Base-by-base conservation (phyloP, 805 yeast species). In the Kuraishia ogatae region DNA sequence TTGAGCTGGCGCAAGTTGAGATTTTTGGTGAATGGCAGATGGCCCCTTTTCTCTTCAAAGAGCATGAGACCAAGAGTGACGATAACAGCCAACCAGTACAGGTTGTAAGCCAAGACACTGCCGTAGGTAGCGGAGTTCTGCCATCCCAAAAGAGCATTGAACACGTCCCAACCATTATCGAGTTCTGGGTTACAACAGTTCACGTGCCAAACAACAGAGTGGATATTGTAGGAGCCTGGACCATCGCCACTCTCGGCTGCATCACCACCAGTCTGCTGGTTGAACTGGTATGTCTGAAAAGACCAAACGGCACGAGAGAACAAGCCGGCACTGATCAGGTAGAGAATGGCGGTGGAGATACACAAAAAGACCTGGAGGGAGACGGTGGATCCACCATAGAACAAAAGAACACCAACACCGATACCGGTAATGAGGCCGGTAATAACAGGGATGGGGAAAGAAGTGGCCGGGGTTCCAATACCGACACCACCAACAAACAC, bases 81-180 rank as follows among this genome's bases (percentile, higher is more conserved):
- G 58, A 87, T 85, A 55, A 90, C 68, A 48, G 72, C 70, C 54
- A 92, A 63, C 99, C 99, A 93, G 77, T 93, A 93, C 59, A 86
- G 60, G 74, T 90, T 91, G 78, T 93, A 93, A 52, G 92, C 82
- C 54, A 93, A 74, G 57, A 93, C 92, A 4, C 97, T 89, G 56
- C 97, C 97, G 68, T 89, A 81, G 61, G 96, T 90, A 57, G 97
- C 98, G 54, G 96, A 82, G 73, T 93, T 93, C 75, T 91, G 97
- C 99, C 99, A 93, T 59, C 98, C 99, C 60, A 93, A 76, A 56
- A 93, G 71, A 26, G 97, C 89, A 67, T 93, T 93, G 80, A 93
- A 93, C 58, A 93, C 84, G 80, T 91, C 97, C 98, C 98, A 93
- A 75, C 97, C 98, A 63, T 85, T 84, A 72, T 87, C 93, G 57